phyloP scores from a whole-genome alignment of 2,329 filamentous ascomycete genomes.

The Colletotrichum scovillei region DNA sequence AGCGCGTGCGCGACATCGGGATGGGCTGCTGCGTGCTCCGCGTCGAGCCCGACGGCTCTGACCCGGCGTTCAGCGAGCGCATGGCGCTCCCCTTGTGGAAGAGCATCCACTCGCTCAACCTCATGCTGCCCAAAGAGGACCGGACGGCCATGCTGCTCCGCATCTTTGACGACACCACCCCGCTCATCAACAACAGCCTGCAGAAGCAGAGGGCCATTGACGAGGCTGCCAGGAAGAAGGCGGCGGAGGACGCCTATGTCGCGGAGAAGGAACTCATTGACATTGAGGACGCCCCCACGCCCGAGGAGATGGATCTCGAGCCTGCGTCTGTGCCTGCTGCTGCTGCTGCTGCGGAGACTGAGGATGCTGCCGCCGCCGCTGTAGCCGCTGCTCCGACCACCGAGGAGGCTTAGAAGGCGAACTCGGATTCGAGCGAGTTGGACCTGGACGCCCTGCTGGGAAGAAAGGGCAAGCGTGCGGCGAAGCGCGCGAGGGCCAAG shows the following conservation, averaged over 20 bases:
- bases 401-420: not conserved
- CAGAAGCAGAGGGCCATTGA: constrained; percentile 56
- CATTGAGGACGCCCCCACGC: constrained; percentile 52
- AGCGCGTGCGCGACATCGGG: constrained; percentile 79
- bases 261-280: constrained; percentile 42
- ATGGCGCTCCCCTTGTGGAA: constrained; percentile 96
- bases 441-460: not conserved
- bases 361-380: too few species aligned
- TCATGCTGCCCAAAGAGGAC: constrained; percentile 99
- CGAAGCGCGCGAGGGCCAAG: not conserved
- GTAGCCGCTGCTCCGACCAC: not conserved
- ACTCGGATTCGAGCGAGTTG: not conserved
- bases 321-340: not conserved
- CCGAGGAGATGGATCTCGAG: constrained; percentile 41
- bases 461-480: not conserved
- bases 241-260: constrained; percentile 38
- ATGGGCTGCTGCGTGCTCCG: constrained; percentile 95
- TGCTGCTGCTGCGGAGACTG: not conserved
- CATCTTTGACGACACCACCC: constrained; percentile 89
- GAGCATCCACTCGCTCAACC: constrained; percentile 89
- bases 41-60: constrained; percentile 78
- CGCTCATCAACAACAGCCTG: constrained; percentile 77
- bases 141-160: constrained; percentile 90
- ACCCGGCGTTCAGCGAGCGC: constrained; percentile 72
- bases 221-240: constrained; percentile 48